Percentiles rank a stretch among this genome's conserved stretches.
Evolutionary conservation across 805 yeast species (phyloP).

Genomic region (Zygosaccharomyces siamensis): DNA sequence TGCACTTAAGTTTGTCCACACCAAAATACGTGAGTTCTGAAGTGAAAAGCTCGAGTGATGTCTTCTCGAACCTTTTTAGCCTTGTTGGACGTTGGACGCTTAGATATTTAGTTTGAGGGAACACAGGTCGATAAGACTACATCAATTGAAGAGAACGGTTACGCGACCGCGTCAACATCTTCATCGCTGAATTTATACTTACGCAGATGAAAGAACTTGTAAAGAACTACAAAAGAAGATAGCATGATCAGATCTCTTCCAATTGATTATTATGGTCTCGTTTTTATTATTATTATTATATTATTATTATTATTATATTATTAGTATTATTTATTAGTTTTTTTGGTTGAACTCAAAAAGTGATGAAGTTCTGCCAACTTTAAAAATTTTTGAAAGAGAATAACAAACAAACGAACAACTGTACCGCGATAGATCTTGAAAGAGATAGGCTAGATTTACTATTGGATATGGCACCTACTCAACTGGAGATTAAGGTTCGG

Average conservation of each 20-base stretch:
- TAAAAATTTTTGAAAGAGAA: neutral
- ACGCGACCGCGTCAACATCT: conserved; percentile 6
- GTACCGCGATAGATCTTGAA: neutral
- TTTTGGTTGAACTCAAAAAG: neutral
- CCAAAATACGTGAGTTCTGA: conserved; percentile 26
- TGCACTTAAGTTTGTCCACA: conserved; percentile 20
- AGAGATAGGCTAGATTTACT: neutral
- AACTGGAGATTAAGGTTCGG: conserved; percentile 61
- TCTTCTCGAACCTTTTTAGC: conserved; percentile 22
- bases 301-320: no score
- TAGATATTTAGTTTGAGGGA: neutral
- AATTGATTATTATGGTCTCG: neutral
- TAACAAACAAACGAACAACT: neutral
- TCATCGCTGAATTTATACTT: no score
- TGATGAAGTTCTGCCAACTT: neutral
- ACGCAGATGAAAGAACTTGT: neutral
- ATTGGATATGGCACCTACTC: conserved; percentile 57
- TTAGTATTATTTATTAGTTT: neutral
- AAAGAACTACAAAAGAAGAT: conserved; percentile 16
- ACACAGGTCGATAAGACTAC: neutral
- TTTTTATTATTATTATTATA: no score
- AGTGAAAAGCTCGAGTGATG: conserved; percentile 25
- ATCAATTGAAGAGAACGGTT: conserved; percentile 2
- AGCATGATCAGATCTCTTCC: neutral
- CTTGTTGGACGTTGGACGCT: neutral